These are phyloP conservation scores for Chrysanthemum lavandulifolium DNA, from an alignment of 129 eudicot species.

Conservation along the genomic window DNA sequence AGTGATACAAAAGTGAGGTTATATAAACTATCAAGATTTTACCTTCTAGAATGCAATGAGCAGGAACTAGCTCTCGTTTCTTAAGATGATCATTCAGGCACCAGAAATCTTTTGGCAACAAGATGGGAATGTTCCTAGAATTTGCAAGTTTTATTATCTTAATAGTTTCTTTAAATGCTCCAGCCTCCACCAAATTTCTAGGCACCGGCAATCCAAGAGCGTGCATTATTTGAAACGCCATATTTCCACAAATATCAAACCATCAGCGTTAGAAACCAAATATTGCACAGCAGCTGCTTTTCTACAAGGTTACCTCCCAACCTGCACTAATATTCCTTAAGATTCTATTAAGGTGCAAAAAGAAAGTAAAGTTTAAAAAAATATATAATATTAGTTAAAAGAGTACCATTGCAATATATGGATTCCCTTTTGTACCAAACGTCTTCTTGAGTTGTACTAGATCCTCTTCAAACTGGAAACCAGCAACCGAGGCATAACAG, in stretches of 20 bases:
- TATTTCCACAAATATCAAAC: conserved; percentile 67
- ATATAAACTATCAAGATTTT: not conserved
- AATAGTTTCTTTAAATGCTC: conserved; percentile 54
- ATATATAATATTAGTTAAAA: conserved; percentile 6
- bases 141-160: conserved; percentile 46
- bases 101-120: conserved; percentile 72
- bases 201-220: conserved; percentile 72
- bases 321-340: conserved; percentile 40
- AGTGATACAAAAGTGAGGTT: too few species aligned
- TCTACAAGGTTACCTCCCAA: conserved; percentile 73
- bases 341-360: not conserved
- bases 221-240: conserved; percentile 90
- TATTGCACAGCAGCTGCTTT: conserved; percentile 57
- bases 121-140: conserved; percentile 48
- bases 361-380: not conserved
- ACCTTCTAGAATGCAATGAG: conserved; percentile 23
- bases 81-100: conserved; percentile 43
- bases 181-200: conserved; percentile 50
- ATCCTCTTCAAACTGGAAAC: conserved; percentile 72
- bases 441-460: conserved; percentile 58
- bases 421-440: conserved; percentile 34
- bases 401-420: conserved; percentile 65
- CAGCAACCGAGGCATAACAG: conserved; percentile 67
- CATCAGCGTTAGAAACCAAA: conserved; percentile 66
- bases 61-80: conserved; percentile 42